Base-by-base conservation (phyloP, 768 basidiomycete genomes). In the Sarcodon aspratus region DNA sequence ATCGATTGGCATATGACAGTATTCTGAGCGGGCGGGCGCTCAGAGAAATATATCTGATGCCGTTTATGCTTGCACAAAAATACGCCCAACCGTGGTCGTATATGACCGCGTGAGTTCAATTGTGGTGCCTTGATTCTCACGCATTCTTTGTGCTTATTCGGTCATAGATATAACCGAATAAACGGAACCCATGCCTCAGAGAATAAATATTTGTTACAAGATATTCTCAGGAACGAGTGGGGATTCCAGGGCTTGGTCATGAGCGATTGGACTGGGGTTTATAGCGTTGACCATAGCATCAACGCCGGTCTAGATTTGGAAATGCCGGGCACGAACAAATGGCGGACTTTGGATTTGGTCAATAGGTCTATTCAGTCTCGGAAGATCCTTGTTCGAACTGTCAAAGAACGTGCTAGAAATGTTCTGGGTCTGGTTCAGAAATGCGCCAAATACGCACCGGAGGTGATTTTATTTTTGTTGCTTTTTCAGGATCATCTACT, bases 281-380 rank as follows among this genome's bases (percentile, higher is more conserved):
- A 88, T 66, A 75, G 78, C 47, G 67, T 85, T 33, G 78, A 79
- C 53, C 67, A 71, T 18, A 65, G 70, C 21, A 66, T 85, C 52
- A 88, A 87, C 50, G 83, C 85, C n/a, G 85, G 85, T 2, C 67
- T 88, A 18, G 82, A 88, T 58, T 73, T 90, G 35, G 85, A 87
- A 60, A 87, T 86, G 83, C 85, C 84, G 0, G 85, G 86, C 1
- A 65, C 66, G 11, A 80, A 81, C 63, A 85, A 86, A 54, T 86
- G 84, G 85, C 73, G 85, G 7, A 77, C 75, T 0, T 69, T 80
- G n/a, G 79, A 82, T 51, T 71, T 79, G 33, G 74, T 86, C 55
- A 77, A 76, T 53, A 72, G 82, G 21, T 75, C 59, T 0, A 72
- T 85, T 44, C 56, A 61, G 6, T 71, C 82, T 1, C 67, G 80